Evolutionary conservation across 2,329 filamentous ascomycete species (phyloP).

Genomic region (Ophiostoma himal-ulmi): DNA sequence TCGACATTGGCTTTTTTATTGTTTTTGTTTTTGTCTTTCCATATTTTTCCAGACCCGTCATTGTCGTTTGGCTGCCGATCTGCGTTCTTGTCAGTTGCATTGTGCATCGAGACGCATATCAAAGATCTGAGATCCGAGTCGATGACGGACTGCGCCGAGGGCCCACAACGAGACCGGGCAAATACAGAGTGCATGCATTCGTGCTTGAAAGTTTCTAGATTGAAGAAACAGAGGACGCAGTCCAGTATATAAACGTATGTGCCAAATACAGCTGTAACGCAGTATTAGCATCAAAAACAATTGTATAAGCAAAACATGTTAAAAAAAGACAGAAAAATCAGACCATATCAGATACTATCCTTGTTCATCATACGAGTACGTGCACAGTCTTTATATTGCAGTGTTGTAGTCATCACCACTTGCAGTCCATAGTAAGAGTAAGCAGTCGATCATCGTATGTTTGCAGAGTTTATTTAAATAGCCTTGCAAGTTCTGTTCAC

Average conservation of each 20-base stretch:
- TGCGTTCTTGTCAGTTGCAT: background rate
- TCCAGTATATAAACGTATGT: background rate
- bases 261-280: background rate
- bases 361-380: background rate
- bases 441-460: background rate
- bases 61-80: background rate
- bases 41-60: background rate
- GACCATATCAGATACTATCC: slow-evolving; percentile 13
- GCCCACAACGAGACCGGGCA: background rate
- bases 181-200: background rate
- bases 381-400: background rate
- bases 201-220: background rate
- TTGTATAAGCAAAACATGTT: slow-evolving; percentile 16
- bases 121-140: background rate
- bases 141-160: background rate
- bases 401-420: background rate
- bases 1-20: background rate
- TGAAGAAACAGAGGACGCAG: background rate
- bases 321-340: slow-evolving; percentile 20
- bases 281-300: slow-evolving; percentile 9
- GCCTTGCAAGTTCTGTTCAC: background rate
- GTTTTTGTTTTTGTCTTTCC: background rate
- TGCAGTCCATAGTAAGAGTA: background rate
- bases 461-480: background rate
- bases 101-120: background rate